Base-by-base conservation (phyloP, 176 grass and related monocot species). In the Cymbopogon citratus region DNA sequence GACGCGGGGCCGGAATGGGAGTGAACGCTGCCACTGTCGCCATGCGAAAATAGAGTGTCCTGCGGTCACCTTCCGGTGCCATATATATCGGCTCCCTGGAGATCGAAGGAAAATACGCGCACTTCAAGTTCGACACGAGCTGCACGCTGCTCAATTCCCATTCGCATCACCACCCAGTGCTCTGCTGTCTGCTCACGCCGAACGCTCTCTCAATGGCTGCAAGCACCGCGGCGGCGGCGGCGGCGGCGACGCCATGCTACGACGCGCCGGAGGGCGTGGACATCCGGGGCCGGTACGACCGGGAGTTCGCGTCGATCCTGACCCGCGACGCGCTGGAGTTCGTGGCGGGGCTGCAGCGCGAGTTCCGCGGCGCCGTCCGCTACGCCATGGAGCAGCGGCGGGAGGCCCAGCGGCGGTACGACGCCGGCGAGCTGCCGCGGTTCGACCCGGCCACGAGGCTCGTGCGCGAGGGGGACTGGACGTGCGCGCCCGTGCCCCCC, bases 211-310 rank as follows among this genome's bases (percentile, higher is more conserved):
- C 74, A 7, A 86, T 86, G 80, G 79, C 74, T 8, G 23, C 61
- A 12, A 3, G 28, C 66, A 9, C 74, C 49, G 1, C 80, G 2
- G 52, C 79, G n/a, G n/a, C n/a, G n/a, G n/a, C n/a, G 54, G 24
- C 45, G 13, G 24, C 45, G 45, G 13, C 71, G 76, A 63, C 51
- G 86, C 61, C 38, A 6, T 80, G 16, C 33, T 98, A 94, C 84
- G 95, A 98, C 83, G 74, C 76, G 67, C 90, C 90, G 73, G 90
- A 92, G 81, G 90, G 95, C 70, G 92, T 98, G 77, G 95, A 94
- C 52, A 49, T 98, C 8, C 87, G 86, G 13, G 95, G 92, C 21
- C 91, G 95, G 45, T 98, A 89, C 80, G 88, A 94, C 66, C 75
- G 57, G 1, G 85, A 86, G 74, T 98, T 98, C 69, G 88, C 88